Evolutionary conservation across 129 eudicot species (phyloP).

Genomic region (Chrysanthemum lavandulifolium): DNA sequence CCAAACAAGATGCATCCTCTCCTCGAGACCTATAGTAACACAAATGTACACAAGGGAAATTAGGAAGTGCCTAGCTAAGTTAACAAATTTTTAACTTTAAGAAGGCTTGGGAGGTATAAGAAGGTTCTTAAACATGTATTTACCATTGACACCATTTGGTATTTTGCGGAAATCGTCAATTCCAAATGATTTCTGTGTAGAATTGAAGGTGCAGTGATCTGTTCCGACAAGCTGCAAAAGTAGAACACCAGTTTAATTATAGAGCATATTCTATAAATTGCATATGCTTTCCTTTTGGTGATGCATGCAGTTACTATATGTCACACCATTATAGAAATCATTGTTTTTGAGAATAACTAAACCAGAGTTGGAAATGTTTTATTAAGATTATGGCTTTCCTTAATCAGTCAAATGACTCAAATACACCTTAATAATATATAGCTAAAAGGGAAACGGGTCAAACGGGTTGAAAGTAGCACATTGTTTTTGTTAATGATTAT

Average conservation of each 20-base stretch:
- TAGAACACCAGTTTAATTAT: constrained; percentile 17
- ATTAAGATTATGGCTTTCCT: neutral
- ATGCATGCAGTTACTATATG: neutral
- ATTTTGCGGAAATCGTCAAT: constrained; percentile 89
- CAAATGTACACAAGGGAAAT: neutral
- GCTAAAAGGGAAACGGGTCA: neutral
- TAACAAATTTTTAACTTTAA: neutral
- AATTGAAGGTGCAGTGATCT: constrained; percentile 91
- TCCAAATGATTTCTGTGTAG: constrained; percentile 87
- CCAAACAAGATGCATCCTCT: constrained; percentile 98
- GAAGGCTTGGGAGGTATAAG: neutral
- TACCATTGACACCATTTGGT: constrained; percentile 99
- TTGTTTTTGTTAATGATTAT: neutral
- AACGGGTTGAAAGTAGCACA: constrained; percentile 4
- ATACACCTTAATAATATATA: neutral
- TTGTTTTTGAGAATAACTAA: neutral
- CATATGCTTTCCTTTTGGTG: constrained; percentile 3
- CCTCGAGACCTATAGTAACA: constrained; percentile 72
- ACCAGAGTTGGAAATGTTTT: neutral
- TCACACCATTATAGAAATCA: neutral
- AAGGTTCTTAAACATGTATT: constrained; percentile 1
- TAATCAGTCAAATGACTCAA: neutral
- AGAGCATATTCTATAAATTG: neutral
- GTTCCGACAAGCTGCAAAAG: constrained; percentile 95
- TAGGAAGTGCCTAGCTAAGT: constrained; percentile 1